A percentile compares a stretch with the other conserved stretches of the same genome.
These are phyloP conservation scores for Glonium stellatum DNA, from an alignment of 495 filamentous ascomycete species.

Conservation along the genomic window DNA sequence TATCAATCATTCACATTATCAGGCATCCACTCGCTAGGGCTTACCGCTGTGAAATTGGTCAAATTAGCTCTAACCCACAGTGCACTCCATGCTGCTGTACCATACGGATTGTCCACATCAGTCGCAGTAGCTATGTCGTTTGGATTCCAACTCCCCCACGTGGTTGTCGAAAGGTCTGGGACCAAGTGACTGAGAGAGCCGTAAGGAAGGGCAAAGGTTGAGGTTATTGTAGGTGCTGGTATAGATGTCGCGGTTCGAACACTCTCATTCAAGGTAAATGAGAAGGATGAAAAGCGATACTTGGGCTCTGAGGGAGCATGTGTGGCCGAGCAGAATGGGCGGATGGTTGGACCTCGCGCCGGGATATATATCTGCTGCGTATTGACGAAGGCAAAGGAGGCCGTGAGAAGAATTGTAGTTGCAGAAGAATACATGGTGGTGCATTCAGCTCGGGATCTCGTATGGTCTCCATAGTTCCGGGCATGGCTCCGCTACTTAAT, in stretches of 20 bases:
- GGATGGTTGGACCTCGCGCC: neutral
- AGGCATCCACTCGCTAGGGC: too few relatives aligned
- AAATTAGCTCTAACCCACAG: conserved; percentile 5
- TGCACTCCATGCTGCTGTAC: conserved; percentile 11
- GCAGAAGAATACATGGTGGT: too few relatives aligned
- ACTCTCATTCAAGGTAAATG: conserved; percentile 5
- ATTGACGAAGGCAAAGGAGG: neutral
- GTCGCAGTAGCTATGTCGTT: conserved; percentile 10
- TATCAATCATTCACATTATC: neutral
- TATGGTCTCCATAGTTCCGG: too few relatives aligned
- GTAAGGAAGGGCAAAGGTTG: neutral
- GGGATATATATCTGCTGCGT: neutral
- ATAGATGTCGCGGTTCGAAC: conserved; percentile 4
- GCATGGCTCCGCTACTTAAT: too few relatives aligned
- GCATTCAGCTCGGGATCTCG: too few relatives aligned
- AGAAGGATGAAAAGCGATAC: conserved; percentile 1
- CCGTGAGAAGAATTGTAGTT: neutral
- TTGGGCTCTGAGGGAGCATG: neutral
- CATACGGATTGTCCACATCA: conserved; percentile 14
- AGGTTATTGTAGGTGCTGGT: conserved; percentile 1
- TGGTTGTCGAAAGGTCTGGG: conserved; percentile 11
- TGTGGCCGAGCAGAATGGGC: neutral
- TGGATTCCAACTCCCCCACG: conserved; percentile 15
- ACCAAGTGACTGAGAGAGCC: neutral
- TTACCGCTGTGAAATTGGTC: conserved; percentile 8